Evolutionary conservation across 345 rosid species (phyloP).

Genomic region (Acer yangbiense): DNA sequence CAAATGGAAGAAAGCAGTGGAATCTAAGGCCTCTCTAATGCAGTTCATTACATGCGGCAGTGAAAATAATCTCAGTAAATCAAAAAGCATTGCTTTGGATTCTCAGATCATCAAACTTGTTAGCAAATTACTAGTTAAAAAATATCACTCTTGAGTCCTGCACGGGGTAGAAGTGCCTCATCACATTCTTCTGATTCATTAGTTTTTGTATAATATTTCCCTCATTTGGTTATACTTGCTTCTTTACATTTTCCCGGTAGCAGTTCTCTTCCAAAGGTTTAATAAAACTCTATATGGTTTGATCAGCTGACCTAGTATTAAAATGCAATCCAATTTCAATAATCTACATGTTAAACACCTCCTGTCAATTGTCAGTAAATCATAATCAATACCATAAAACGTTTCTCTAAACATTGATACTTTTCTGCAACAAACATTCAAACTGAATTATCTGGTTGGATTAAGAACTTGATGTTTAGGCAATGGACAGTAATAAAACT

Average conservation of each 20-base stretch:
- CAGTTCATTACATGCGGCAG: neutral
- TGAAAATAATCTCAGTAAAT: neutral
- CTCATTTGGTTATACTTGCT: neutral
- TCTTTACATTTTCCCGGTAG: neutral
- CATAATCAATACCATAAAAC: neutral
- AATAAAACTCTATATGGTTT: slow-evolving; percentile 2
- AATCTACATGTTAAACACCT: neutral
- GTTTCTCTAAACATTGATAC: neutral
- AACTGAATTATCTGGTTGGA: neutral
- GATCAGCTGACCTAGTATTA: neutral
- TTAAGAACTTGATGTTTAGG: slow-evolving; percentile 5
- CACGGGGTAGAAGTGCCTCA: neutral
- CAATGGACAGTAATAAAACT: neutral
- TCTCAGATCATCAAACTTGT: neutral
- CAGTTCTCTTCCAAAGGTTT: neutral
- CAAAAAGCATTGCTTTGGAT: neutral
- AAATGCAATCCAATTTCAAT: slow-evolving; percentile 10
- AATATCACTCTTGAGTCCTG: neutral
- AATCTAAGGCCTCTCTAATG: neutral
- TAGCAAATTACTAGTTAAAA: neutral
- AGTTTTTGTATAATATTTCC: neutral
- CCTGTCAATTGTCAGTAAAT: neutral
- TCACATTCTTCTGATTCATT: neutral
- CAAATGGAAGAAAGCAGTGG: neutral
- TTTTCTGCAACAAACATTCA: neutral